Evolutionary conservation across 2,329 filamentous ascomycete species (phyloP).

Genomic region (Thielaviopsis populi): DNA sequence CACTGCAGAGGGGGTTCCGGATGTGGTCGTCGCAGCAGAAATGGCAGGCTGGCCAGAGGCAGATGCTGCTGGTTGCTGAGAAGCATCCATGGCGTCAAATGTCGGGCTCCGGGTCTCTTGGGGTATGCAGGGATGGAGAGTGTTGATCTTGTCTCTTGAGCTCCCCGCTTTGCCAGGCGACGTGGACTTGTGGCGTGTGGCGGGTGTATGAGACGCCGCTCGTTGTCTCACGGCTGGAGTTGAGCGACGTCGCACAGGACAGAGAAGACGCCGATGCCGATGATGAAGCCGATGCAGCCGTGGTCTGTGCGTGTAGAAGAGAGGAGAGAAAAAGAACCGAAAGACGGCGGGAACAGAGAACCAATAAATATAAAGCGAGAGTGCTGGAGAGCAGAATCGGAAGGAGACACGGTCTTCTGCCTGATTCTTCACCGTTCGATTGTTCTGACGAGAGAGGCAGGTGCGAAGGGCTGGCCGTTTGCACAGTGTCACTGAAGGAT

Average conservation of each 20-base stretch:
- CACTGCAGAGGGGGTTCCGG: neutral
- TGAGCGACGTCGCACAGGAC: slow-evolving; percentile 1
- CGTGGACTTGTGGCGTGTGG: neutral
- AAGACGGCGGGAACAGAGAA: neutral
- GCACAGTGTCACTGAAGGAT: neutral
- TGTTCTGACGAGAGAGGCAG: neutral
- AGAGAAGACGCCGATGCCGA: neutral
- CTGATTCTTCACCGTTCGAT: neutral
- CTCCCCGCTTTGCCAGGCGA: neutral
- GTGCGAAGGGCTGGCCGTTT: neutral
- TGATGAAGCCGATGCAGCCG: neutral
- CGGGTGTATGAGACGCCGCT: neutral
- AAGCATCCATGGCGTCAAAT: slow-evolving; percentile 1
- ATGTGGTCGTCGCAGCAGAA: neutral
- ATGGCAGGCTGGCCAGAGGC: neutral
- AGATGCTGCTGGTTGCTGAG: neutral
- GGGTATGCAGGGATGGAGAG: neutral
- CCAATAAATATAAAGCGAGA: neutral
- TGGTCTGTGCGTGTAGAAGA: slow-evolving; percentile 3
- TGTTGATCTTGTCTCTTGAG: neutral
- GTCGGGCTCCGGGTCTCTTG: neutral
- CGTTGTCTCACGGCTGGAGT: neutral
- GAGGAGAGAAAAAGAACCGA: neutral
- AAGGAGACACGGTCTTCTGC: neutral
- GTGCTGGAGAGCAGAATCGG: no score